These are phyloP conservation scores for Collybiopsis confluens DNA, from an alignment of 768 basidiomycete species.

Conservation along the genomic window DNA sequence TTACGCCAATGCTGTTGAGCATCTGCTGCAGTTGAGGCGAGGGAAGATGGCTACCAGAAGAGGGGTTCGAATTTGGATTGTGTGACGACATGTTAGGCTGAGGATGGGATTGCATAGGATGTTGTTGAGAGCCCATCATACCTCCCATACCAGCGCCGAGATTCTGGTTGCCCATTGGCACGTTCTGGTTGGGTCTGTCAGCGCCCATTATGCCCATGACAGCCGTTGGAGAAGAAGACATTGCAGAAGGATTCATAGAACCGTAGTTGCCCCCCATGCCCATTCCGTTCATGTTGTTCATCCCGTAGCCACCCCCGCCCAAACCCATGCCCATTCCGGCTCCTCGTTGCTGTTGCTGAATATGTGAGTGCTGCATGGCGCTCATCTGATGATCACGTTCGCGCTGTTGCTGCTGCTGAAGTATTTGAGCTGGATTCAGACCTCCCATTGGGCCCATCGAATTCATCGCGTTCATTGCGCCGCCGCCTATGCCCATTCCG, in stretches of 20 bases:
- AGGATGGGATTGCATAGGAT: constrained; percentile 3
- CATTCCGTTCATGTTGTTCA: constrained; percentile 9
- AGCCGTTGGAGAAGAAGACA: background rate
- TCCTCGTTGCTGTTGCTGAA: background rate
- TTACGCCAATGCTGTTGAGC: background rate
- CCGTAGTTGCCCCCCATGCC: background rate
- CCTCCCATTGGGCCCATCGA: constrained; percentile 2
- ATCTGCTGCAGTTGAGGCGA: background rate
- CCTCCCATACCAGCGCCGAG: background rate
- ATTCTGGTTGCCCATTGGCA: background rate
- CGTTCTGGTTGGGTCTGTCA: background rate
- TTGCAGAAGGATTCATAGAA: background rate
- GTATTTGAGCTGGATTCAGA: constrained; percentile 2
- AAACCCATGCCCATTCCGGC: background rate
- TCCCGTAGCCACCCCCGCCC: constrained; percentile 1
- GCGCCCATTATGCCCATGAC: background rate
- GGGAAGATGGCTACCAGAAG: background rate
- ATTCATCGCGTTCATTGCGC: background rate
- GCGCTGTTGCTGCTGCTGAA: constrained; percentile 6
- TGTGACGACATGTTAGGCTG: background rate
- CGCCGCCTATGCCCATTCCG: background rate
- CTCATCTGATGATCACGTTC: constrained; percentile 8
- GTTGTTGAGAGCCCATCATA: constrained; percentile 2
- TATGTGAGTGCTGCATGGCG: constrained; percentile 1
- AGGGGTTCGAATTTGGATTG: background rate